Percentiles rank a stretch among this genome's conserved stretches.
These are phyloP conservation scores for Striga asiatica DNA, from an alignment of 257 asterid genomes.

Conservation along the genomic window DNA sequence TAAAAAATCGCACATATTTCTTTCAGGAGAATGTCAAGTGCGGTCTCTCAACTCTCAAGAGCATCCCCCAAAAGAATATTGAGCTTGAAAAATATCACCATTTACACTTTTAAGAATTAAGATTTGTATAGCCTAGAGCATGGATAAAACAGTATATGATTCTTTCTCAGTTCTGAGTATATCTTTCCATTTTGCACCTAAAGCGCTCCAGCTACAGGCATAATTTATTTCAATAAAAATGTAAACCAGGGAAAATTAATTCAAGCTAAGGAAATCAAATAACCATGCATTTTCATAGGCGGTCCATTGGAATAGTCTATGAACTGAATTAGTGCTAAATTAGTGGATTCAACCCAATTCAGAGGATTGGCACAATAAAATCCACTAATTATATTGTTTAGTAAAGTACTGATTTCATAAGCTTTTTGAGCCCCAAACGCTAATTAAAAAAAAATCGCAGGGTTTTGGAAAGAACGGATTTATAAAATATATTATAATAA, in stretches of 20 bases:
- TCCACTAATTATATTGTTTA: no score
- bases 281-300: background rate
- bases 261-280: background rate
- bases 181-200: background rate
- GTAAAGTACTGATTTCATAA: no score
- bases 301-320: background rate
- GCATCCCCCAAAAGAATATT: background rate
- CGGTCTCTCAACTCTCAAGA: background rate
- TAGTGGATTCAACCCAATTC: no score
- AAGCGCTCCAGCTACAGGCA: background rate
- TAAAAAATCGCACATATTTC: slow-evolving; percentile 3
- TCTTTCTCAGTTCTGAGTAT: background rate
- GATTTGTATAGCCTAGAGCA: background rate
- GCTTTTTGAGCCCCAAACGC: no score
- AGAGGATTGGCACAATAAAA: no score
- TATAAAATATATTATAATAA: no score
- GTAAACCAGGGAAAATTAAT: background rate
- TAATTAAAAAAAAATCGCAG: no score
- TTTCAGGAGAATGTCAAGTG: slow-evolving; percentile 2
- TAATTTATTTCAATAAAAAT: background rate
- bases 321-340: no score
- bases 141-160: background rate
- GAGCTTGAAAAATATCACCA: background rate
- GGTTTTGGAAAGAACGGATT: no score
- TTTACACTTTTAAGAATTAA: slow-evolving; percentile 7